A percentile compares a stretch with the other conserved stretches of the same genome.
Evolutionary conservation across 805 yeast genomes (phyloP).

Genomic region (Zygoascus bituminiphila): DNA sequence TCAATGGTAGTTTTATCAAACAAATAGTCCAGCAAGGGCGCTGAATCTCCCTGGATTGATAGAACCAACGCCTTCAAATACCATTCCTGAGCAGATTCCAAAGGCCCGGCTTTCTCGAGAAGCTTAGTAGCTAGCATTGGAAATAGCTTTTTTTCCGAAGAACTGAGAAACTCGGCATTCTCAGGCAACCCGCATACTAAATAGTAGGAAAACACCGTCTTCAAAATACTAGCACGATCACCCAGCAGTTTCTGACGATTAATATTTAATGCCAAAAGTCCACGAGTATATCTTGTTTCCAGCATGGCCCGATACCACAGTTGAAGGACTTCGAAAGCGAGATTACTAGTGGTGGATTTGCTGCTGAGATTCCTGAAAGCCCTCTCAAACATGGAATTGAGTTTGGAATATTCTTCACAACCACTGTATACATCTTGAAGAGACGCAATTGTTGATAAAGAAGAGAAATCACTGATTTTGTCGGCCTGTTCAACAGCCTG

Average conservation of each 20-base stretch:
- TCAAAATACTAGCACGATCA: constrained; percentile 16
- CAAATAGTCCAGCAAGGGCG: constrained; percentile 17
- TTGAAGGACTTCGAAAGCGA: constrained; percentile 10
- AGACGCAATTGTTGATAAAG: constrained; percentile 27
- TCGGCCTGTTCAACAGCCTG: constrained; percentile 17
- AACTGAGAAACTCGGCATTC: constrained; percentile 19
- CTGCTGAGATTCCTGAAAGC: constrained; percentile 16
- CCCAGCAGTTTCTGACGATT: constrained; percentile 18
- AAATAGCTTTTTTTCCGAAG: constrained; percentile 42
- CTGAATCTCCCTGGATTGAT: constrained; percentile 30
- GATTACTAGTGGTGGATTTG: constrained; percentile 15
- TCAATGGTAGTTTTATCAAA: constrained; percentile 9
- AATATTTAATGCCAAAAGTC: constrained; percentile 46
- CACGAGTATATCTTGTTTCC: constrained; percentile 38
- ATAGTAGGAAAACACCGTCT: constrained; percentile 39
- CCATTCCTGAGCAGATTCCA: constrained; percentile 53
- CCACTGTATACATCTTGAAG: constrained; percentile 6
- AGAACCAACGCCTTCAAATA: constrained; percentile 50
- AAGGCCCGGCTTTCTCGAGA: constrained; percentile 45
- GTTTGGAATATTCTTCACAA: neutral
- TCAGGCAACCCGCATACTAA: constrained; percentile 25
- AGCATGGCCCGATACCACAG: constrained; percentile 52
- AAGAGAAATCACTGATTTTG: constrained; percentile 27
- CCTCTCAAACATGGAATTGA: constrained; percentile 11
- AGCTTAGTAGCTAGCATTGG: constrained; percentile 55